These are phyloP conservation scores for Jackrogersella multiformis DNA, from an alignment of 495 filamentous ascomycete genomes.

Conservation along the genomic window DNA sequence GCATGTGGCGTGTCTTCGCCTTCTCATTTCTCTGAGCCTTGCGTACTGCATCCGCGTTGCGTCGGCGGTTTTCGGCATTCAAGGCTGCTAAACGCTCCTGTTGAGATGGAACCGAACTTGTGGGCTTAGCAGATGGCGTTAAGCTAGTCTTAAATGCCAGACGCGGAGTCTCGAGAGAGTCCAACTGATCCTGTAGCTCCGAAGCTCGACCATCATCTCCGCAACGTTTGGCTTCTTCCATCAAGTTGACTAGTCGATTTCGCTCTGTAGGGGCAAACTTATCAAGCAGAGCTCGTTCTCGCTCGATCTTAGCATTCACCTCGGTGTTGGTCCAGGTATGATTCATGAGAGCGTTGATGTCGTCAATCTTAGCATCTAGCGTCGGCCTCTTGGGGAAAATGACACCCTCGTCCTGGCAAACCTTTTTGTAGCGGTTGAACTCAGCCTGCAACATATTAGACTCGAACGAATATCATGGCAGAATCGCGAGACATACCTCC, in stretches of 20 bases:
- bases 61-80: slow-evolving; percentile 80
- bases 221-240: slow-evolving; percentile 69
- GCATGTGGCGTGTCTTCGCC: slow-evolving; percentile 65
- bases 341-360: slow-evolving; percentile 81
- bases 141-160: slow-evolving; percentile 74
- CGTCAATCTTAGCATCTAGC: slow-evolving; percentile 74
- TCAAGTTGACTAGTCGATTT: slow-evolving; percentile 64
- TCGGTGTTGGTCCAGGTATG: slow-evolving; percentile 82
- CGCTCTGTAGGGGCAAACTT: slow-evolving; percentile 72
- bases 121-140: slow-evolving; percentile 54
- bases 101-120: slow-evolving; percentile 59
- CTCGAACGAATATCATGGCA: neutral
- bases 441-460: slow-evolving; percentile 67
- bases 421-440: slow-evolving; percentile 82
- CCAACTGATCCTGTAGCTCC: slow-evolving; percentile 71
- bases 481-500: slow-evolving; percentile 63
- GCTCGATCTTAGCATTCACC: slow-evolving; percentile 76
- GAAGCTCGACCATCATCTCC: slow-evolving; percentile 69
- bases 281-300: slow-evolving; percentile 67
- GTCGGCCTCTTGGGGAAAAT: slow-evolving; percentile 72
- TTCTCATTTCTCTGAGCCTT: slow-evolving; percentile 85
- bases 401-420: slow-evolving; percentile 73
- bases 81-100: slow-evolving; percentile 79
- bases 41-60: slow-evolving; percentile 82
- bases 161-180: slow-evolving; percentile 71